Percentiles rank a stretch among this genome's conserved stretches.
Evolutionary conservation across 108 stramenopile species (phyloP).

Genomic region (Chaetoceros muelleri): DNA sequence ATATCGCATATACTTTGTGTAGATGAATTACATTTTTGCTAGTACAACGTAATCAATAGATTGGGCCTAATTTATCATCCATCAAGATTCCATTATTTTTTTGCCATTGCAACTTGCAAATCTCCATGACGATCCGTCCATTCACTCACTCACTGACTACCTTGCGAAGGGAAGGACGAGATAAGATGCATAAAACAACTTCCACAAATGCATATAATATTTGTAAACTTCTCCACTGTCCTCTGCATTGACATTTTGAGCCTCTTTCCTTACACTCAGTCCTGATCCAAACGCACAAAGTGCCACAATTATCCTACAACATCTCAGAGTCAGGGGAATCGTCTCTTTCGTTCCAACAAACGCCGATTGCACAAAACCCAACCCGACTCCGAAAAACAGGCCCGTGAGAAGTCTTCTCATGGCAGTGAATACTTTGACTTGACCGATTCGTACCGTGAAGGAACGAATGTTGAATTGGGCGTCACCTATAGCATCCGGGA

Average conservation of each 20-base stretch:
- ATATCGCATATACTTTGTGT: too few species aligned
- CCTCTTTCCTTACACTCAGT: slow-evolving; percentile 49
- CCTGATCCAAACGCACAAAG: slow-evolving; percentile 40
- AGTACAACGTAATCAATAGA: too few species aligned
- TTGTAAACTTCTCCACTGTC: slow-evolving; percentile 59
- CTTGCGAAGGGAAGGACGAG: slow-evolving; percentile 67
- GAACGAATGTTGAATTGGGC: slow-evolving; percentile 57
- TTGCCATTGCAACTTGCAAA: too few species aligned
- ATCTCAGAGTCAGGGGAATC: slow-evolving; percentile 8
- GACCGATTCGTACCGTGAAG: slow-evolving; percentile 70
- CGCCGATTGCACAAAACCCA: slow-evolving; percentile 27
- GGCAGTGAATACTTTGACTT: slow-evolving; percentile 36
- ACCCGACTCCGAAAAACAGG: slow-evolving; percentile 26
- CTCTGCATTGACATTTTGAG: slow-evolving; percentile 51
- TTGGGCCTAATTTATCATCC: too few species aligned
- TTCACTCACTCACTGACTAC: slow-evolving; percentile 16
- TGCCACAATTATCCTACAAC: slow-evolving; percentile 46
- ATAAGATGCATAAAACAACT: slow-evolving; percentile 77
- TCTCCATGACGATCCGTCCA: too few species aligned
- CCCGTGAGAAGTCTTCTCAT: slow-evolving; percentile 34
- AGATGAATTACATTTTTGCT: too few species aligned
- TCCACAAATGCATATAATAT: slow-evolving; percentile 88
- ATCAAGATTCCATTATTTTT: too few species aligned
- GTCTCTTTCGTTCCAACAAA: neutral
- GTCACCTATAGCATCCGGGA: slow-evolving; percentile 79